Percentiles rank a stretch among this genome's conserved stretches.
Conservation (phyloP, 768 basidiomycete species). For the Rhizopogon sp. region DNA sequence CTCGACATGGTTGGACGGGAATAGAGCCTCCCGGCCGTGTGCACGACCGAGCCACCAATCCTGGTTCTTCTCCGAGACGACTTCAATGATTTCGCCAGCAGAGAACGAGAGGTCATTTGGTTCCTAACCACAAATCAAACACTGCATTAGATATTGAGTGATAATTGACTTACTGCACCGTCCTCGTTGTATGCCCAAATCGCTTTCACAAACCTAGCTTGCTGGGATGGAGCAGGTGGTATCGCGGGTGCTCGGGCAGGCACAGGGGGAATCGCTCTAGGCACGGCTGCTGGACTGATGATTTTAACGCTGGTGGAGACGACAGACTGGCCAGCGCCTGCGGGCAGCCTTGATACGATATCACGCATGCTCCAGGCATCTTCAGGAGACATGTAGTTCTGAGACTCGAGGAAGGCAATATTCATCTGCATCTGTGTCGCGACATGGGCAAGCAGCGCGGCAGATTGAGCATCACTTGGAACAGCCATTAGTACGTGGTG, state of each 20-base stretch:
- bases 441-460: constrained; percentile 55
- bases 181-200: constrained; percentile 66
- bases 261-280: constrained; percentile 13
- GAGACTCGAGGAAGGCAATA: constrained; percentile 51
- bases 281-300: neutral
- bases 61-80: constrained; percentile 72
- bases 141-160: neutral
- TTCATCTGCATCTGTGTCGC: constrained; percentile 52
- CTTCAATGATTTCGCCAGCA: constrained; percentile 71
- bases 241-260: neutral
- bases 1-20: constrained; percentile 76
- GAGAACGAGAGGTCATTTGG: constrained; percentile 75
- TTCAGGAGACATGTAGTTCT: constrained; percentile 45
- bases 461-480: constrained; percentile 20
- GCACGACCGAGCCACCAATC: constrained; percentile 85
- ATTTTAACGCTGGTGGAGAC: constrained; percentile 10
- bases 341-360: constrained; percentile 44
- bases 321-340: constrained; percentile 13
- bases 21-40: constrained; percentile 64
- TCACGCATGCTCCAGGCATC: constrained; percentile 38
- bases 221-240: constrained; percentile 3
- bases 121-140: constrained; percentile 42
- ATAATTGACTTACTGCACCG: constrained; percentile 34
- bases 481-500: constrained; percentile 17
- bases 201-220: constrained; percentile 30